phyloP scores from a whole-genome alignment of 169 alveolate species.

The Eimeria falciformis region DNA sequence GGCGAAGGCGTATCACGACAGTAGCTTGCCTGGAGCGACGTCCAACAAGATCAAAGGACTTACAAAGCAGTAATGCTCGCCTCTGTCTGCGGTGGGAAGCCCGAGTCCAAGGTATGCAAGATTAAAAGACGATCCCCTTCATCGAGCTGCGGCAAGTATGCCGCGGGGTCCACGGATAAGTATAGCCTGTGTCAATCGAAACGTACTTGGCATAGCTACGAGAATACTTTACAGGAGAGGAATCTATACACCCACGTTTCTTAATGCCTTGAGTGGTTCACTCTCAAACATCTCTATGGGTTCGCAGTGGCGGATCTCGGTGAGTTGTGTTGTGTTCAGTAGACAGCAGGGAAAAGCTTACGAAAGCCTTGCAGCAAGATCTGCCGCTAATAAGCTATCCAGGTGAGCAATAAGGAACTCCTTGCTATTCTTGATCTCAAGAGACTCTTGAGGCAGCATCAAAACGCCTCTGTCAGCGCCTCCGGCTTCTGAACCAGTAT shows the following conservation, averaged over 20 bases:
- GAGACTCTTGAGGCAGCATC: neutral
- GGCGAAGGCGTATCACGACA: no score
- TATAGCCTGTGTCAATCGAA: no score
- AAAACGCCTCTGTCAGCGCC: neutral
- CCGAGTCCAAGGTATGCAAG: neutral
- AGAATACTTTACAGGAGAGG: no score
- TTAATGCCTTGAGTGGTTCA: no score
- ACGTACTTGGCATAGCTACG: no score
- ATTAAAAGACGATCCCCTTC: neutral
- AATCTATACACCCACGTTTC: no score
- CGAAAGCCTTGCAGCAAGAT: neutral
- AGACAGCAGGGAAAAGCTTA: neutral
- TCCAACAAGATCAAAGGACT: no score
- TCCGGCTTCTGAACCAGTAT: neutral
- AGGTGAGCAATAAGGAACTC: slow-evolving; percentile 19
- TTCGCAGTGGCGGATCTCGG: neutral
- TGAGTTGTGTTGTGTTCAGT: neutral
- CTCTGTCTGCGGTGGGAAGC: neutral
- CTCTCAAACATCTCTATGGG: neutral
- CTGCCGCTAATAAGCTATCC: neutral
- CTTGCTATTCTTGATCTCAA: slow-evolving; percentile 5
- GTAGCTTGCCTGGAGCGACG: no score
- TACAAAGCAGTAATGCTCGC: neutral
- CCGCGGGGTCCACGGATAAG: neutral
- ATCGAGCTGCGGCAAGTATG: neutral